phyloP scores from a whole-genome alignment of 2,329 filamentous ascomycete species.

The Taxawa tesnikishii region DNA sequence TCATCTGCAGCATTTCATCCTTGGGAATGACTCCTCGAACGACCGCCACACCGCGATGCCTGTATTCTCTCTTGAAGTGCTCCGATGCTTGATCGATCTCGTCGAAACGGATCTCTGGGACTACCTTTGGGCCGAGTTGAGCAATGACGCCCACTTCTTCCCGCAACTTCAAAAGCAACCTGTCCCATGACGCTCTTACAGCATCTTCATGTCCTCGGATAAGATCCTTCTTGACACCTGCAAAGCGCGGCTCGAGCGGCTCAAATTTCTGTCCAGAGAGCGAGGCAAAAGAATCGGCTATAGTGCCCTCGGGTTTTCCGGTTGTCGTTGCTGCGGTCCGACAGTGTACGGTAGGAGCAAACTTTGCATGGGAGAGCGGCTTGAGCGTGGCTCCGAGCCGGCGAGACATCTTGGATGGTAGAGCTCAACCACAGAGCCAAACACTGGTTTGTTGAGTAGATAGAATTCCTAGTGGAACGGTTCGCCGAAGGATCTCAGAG shows the following conservation, averaged over 20 bases:
- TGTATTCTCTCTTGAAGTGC: conserved; percentile 44
- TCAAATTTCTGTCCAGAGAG: conserved; percentile 33
- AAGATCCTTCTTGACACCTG: conserved; percentile 30
- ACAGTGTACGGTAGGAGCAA: no score
- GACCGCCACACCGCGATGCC: conserved; percentile 42
- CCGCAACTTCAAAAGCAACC: conserved; percentile 28
- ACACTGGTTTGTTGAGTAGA: no score
- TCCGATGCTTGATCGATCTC: conserved; percentile 35
- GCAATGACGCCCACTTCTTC: conserved; percentile 33
- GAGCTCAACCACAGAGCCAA: no score
- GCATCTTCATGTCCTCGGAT: conserved; percentile 35
- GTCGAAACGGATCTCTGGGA: conserved; percentile 35
- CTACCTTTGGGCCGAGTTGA: conserved; percentile 26
- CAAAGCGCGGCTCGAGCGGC: conserved; percentile 32
- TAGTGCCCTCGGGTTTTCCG: conserved; percentile 35
- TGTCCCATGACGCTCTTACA: conserved; percentile 33
- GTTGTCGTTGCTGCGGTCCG: conserved; percentile 10
- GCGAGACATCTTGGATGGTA: no score
- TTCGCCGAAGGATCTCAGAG: no score
- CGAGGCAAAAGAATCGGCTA: conserved; percentile 37
- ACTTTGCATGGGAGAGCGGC: no score
- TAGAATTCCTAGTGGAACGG: no score
- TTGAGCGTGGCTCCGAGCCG: no score
- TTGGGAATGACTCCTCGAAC: conserved; percentile 32
- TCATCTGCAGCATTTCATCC: conserved; percentile 30